Percentiles rank a stretch among this genome's conserved stretches.
These are phyloP conservation scores for Scedosporium apiospermum DNA, from an alignment of 2,329 filamentous ascomycete genomes.

Conservation along the genomic window DNA sequence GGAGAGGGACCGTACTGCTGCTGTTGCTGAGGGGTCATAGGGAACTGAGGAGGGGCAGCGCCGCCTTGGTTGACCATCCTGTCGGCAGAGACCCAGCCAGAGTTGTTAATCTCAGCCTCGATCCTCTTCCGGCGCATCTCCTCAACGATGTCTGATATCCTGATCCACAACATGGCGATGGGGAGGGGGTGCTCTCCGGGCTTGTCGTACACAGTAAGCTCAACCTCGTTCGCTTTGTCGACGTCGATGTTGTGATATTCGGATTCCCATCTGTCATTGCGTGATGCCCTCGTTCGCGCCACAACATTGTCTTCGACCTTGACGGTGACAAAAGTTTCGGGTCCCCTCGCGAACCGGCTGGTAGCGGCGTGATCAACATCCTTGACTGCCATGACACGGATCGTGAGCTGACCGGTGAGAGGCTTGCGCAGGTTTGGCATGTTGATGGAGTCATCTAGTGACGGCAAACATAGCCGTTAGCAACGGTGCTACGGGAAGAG, in stretches of 20 bases:
- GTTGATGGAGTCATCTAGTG: constrained; percentile 86
- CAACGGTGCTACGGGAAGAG: neutral
- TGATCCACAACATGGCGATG: constrained; percentile 91
- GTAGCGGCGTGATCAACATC: constrained; percentile 90
- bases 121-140: constrained; percentile 97
- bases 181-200: constrained; percentile 82
- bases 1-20: constrained; percentile 34
- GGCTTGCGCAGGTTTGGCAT: constrained; percentile 91
- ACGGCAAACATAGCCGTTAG: neutral
- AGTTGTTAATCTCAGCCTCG: constrained; percentile 87
- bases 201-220: constrained; percentile 96
- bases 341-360: constrained; percentile 75
- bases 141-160: constrained; percentile 94
- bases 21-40: constrained; percentile 35
- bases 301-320: constrained; percentile 95
- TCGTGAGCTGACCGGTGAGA: constrained; percentile 79
- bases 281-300: constrained; percentile 73
- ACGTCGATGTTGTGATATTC: constrained; percentile 89
- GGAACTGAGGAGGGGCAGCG: constrained; percentile 45
- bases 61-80: constrained; percentile 62
- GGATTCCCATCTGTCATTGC: constrained; percentile 84
- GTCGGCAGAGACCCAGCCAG: constrained; percentile 95
- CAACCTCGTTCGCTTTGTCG: constrained; percentile 97
- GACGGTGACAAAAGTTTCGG: constrained; percentile 90
- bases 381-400: constrained; percentile 80